Evolutionary conservation across 2,329 filamentous ascomycete species (phyloP).

Genomic region (Penicillium olsonii): DNA sequence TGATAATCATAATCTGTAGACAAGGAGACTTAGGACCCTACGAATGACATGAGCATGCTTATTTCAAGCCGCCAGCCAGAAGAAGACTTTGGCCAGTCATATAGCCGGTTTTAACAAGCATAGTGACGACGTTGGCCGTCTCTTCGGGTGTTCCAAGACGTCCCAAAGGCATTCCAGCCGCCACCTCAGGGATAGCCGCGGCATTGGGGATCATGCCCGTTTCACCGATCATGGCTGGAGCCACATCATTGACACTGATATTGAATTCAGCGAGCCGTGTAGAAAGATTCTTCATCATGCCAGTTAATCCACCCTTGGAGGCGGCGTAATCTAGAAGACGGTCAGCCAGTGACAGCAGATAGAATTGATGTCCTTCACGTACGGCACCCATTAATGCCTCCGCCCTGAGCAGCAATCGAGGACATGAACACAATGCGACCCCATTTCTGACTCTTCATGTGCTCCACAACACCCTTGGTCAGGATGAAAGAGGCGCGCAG

Average conservation of each 20-base stretch:
- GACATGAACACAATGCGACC: constrained; percentile 66
- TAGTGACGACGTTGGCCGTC: constrained; percentile 62
- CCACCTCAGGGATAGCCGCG: constrained; percentile 59
- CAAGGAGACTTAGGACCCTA: not conserved
- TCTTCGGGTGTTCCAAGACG: constrained; percentile 61
- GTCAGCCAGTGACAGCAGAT: not conserved
- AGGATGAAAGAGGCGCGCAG: constrained; percentile 64
- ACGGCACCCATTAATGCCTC: constrained; percentile 64
- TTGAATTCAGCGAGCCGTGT: constrained; percentile 60
- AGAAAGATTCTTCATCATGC: constrained; percentile 67
- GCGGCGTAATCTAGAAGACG: constrained; percentile 52
- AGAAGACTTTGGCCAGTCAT: constrained; percentile 60
- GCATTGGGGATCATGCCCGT: constrained; percentile 64
- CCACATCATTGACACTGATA: constrained; percentile 69
- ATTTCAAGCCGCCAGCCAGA: constrained; percentile 56
- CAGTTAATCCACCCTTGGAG: constrained; percentile 62
- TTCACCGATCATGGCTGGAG: constrained; percentile 67
- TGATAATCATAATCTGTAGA: not conserved
- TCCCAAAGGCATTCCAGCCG: constrained; percentile 61
- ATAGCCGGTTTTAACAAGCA: constrained; percentile 63
- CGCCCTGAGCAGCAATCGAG: constrained; percentile 64
- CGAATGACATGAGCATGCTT: constrained; percentile 8
- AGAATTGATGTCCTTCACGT: constrained; percentile 13
- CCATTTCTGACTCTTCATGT: constrained; percentile 63
- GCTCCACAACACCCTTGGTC: constrained; percentile 60